Evolutionary conservation across 2,329 filamentous ascomycete genomes (phyloP), one percentile per base, ranked within the genome.

Genomic region (Aspergillus japonicus): DNA sequence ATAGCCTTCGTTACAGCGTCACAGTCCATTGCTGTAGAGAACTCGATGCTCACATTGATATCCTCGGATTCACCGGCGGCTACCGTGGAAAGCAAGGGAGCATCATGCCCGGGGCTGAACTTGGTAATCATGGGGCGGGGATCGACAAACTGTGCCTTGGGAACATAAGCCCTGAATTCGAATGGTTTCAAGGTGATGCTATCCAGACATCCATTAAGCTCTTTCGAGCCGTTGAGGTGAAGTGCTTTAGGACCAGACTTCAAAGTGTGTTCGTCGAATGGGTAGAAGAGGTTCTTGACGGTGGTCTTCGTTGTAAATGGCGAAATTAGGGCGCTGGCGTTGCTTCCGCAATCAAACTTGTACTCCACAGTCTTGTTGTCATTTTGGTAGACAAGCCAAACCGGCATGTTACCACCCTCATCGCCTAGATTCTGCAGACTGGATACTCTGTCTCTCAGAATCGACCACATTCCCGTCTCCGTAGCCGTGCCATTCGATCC

Each of bases 281-380:
- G 85, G 66, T 83, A 84, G 69, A 89, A 87, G 12, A 89, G 68
- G 65, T 87, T 88, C 68, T 83, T 85, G 62, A 89, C 85, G 1
- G 78, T 83, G 1, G 80, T 83, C 12, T 80, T 82, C 2, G 73
- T 69, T 12, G 78, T 74, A 59, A 85, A 89, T 0, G 86, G 84
- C 10, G 86, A 75, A 42, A 88, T 74, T 42, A 88, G 78, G 2
- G 83, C 83, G 4, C 73, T 72, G n/a, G 74, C 68, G 24, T 74
- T 73, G 33, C 79, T 74, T n/a, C 69, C 73, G 70, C 87, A 89
- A 66, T 88, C 80, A 59, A 87, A 87, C 1, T 73, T 73, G 68
- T 87, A 89, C 4, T 79, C 80, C 8, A 76, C 78, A 0, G 81
- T 81, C 4, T 75, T 71, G 55, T 82, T 81, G 29, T 75, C 74